Base-by-base conservation (phyloP, 345 rosid species). In the Brassica juncea region DNA sequence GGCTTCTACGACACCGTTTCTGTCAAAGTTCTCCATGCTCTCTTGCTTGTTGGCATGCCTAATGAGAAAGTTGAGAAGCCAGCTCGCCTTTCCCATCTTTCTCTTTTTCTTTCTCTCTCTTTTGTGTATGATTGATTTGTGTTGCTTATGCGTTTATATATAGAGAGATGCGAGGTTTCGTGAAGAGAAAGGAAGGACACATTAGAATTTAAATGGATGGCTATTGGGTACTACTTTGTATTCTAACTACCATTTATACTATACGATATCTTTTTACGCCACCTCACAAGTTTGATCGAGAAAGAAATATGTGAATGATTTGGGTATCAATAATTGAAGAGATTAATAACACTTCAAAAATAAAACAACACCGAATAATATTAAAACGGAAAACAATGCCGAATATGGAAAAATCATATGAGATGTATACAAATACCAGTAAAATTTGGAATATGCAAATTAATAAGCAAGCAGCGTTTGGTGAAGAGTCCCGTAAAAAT, bases 11-110 rank as follows among this genome's bases (percentile, higher is more conserved):
- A n/a, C 75, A 73, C 82, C 76, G 63, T 69, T 72, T 68, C 10
- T 5, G 14, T 55, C 44, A 63, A 52, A 31, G 5, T 69, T 83
- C 72, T 34, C 72, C 27, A 15, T 78, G 37, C 39, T 60, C 14
- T 44, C 76, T 68, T 77, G 81, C 70, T 57, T 58, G 58, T 78
- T 62, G 5, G 86, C 66, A 67, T 85, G 58, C 69, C 80, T 88
- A 8, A 58, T 58, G 2, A 86, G 52, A 32, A 80, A 84, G 73
- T 82, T 88, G 28, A 86, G 60, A 82, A 86, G 78, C 94, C 90
- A 87, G 3, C 82, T 82, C 60, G 84, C 6, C 35, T 73, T 72
- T n/a, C 23, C 84, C 89, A 83, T 75, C 15, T 73, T 30, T 67
- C 8, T 68, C 21, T 32, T 0, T 10, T 1, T 57, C 6, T 66